Conservation (phyloP, 202 grass and related monocot species). For the Miscanthus sacchariflorus region DNA sequence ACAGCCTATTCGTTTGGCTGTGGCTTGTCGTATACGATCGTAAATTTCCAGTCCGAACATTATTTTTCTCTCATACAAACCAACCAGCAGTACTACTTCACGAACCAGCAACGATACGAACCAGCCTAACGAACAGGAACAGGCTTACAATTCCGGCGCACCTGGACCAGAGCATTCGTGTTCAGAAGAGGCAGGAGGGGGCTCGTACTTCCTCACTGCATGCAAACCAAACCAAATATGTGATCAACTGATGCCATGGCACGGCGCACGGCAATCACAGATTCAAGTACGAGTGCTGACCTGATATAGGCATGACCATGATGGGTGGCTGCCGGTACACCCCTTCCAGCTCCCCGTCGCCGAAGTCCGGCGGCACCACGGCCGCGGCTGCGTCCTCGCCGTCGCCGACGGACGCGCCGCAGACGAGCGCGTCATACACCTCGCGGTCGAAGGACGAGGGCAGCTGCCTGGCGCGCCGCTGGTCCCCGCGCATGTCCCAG, state of each 20-base stretch:
- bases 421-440: slow-evolving; percentile 77
- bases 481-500: slow-evolving; percentile 92
- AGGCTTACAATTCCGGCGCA: neutral
- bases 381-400: neutral
- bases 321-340: slow-evolving; percentile 47
- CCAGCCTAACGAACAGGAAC: too few species aligned
- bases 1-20: too few species aligned
- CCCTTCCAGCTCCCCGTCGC: slow-evolving; percentile 61
- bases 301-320: slow-evolving; percentile 69
- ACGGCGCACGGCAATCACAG: too few species aligned
- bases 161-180: slow-evolving; percentile 61
- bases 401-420: neutral
- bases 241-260: too few species aligned
- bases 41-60: too few species aligned
- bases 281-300: slow-evolving; percentile 24
- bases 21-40: too few species aligned
- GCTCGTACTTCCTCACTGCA: slow-evolving; percentile 61
- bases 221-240: neutral
- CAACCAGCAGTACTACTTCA: too few species aligned
- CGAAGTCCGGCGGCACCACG: slow-evolving; percentile 17
- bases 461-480: slow-evolving; percentile 75
- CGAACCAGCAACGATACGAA: too few species aligned
- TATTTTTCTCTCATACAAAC: too few species aligned
- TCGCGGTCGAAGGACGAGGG: slow-evolving; percentile 85
- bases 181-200: slow-evolving; percentile 53